A percentile compares a stretch with the other conserved stretches of the same genome.
These are phyloP conservation scores for Hammondia hammondi DNA, from an alignment of 169 alveolate species.

Conservation along the genomic window DNA sequence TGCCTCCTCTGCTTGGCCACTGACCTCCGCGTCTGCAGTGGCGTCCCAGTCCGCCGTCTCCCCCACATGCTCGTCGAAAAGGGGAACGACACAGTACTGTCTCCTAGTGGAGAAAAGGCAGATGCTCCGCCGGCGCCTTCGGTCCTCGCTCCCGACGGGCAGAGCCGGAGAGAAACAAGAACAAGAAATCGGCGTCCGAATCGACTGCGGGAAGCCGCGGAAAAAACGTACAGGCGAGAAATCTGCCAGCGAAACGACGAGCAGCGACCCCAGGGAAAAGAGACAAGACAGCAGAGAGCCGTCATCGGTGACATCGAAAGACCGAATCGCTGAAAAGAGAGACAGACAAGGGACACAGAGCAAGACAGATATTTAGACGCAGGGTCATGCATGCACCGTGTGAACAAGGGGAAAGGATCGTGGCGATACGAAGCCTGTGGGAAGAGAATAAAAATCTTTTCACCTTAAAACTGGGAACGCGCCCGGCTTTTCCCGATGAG, in stretches of 20 bases:
- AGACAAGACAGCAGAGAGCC: background rate
- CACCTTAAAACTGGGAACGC: too few relatives aligned
- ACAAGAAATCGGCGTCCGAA: background rate
- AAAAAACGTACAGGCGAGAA: background rate
- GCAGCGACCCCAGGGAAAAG: background rate
- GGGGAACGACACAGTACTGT: background rate
- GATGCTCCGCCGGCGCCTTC: background rate
- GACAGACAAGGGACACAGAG: background rate
- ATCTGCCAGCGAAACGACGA: background rate
- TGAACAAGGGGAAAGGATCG: too few relatives aligned
- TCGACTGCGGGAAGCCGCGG: background rate
- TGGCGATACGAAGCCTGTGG: too few relatives aligned
- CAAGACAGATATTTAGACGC: background rate
- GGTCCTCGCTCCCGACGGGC: background rate
- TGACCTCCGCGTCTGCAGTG: background rate
- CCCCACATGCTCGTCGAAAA: background rate
- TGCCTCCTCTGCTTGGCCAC: background rate
- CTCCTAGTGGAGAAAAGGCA: background rate
- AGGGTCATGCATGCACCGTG: too few relatives aligned
- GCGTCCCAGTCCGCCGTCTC: background rate
- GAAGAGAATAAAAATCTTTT: too few relatives aligned
- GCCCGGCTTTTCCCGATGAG: too few relatives aligned
- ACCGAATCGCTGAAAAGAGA: constrained; percentile 4
- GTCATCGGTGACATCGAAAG: constrained; percentile 23
- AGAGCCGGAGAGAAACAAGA: background rate